phyloP scores from a whole-genome alignment of 2,329 filamentous ascomycete species.

The Alternaria longipes region DNA sequence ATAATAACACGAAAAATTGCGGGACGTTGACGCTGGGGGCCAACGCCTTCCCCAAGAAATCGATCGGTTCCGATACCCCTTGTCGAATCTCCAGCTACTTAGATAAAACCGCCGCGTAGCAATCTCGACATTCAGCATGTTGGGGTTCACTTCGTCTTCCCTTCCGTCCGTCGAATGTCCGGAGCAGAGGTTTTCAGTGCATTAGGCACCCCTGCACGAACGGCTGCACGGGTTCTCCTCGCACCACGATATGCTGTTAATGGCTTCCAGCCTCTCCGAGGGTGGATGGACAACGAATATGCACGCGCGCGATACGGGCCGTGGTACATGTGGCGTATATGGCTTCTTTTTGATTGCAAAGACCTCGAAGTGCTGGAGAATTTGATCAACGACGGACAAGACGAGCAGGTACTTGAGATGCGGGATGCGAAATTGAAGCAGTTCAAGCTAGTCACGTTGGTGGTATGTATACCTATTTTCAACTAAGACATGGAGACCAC shows the following conservation, averaged over 20 bases:
- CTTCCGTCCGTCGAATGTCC: not conserved
- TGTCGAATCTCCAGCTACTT: not conserved
- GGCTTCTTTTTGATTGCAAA: constrained; percentile 32
- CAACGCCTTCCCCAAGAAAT: not conserved
- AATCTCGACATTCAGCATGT: not conserved
- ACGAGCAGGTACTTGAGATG: constrained; percentile 22
- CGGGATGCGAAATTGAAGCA: constrained; percentile 23
- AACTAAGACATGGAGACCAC: not conserved
- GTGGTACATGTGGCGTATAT: constrained; percentile 22
- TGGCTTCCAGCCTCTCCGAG: constrained; percentile 10
- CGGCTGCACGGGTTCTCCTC: constrained; percentile 10
- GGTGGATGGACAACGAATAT: constrained; percentile 19
- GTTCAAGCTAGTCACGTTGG: constrained; percentile 29
- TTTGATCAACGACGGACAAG: constrained; percentile 26
- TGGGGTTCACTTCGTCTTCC: not conserved
- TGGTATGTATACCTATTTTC: constrained; percentile 20
- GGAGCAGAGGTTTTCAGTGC: constrained; percentile 17
- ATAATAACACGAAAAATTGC: not conserved
- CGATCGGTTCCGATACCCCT: not conserved
- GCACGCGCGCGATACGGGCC: constrained; percentile 25
- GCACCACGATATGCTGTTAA: constrained; percentile 16
- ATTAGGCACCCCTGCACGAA: constrained; percentile 14
- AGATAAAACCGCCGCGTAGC: not conserved
- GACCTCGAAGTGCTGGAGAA: constrained; percentile 29
- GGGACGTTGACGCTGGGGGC: not conserved